A percentile compares a stretch with the other conserved stretches of the same genome.
phyloP scores from a whole-genome alignment of 371 early-diverging fungal species.

The Actinomucor elegans region DNA sequence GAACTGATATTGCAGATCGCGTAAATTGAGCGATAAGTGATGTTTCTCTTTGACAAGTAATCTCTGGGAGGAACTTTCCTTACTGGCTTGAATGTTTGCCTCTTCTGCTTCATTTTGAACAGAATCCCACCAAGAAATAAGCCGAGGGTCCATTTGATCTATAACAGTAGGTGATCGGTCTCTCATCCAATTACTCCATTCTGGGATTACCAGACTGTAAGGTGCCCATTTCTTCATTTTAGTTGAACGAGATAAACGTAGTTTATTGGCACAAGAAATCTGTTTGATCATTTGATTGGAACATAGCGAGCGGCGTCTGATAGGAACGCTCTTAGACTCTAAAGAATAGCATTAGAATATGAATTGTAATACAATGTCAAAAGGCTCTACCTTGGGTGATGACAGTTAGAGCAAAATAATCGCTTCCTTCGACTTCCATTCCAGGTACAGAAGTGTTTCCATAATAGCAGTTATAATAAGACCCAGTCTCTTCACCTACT shows the following conservation, averaged over 20 bases:
- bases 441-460: constrained; percentile 10
- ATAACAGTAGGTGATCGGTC: too few species aligned
- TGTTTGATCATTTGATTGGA: neutral
- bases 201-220: neutral
- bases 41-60: neutral
- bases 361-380: neutral
- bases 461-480: neutral
- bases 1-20: constrained; percentile 7
- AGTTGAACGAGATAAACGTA: constrained; percentile 8
- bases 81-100: neutral
- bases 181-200: constrained; percentile 17
- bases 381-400: neutral
- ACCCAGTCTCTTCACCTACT: neutral
- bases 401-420: constrained; percentile 12
- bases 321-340: constrained; percentile 18
- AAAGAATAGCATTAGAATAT: neutral
- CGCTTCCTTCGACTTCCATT: neutral
- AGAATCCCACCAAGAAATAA: constrained; percentile 12
- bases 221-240: constrained; percentile 16
- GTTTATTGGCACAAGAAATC: neutral
- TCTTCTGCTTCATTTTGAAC: too few species aligned
- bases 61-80: too few species aligned
- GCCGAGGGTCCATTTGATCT: neutral
- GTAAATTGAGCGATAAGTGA: constrained; percentile 8
- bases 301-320: constrained; percentile 1